phyloP scores from a whole-genome alignment of 164 flowering plant genomes.

The Sextonia rubra region DNA sequence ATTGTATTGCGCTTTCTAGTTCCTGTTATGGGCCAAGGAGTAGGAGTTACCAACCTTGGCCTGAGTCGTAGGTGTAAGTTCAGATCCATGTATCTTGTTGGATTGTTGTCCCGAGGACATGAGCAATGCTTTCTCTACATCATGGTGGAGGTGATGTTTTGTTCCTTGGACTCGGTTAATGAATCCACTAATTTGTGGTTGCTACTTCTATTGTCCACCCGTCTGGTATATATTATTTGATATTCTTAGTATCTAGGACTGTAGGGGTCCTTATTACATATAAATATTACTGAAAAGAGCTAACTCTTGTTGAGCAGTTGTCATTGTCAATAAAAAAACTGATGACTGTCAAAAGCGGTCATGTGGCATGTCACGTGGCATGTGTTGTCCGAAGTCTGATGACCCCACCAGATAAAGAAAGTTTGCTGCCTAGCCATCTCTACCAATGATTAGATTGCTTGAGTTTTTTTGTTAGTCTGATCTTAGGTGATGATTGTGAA shows the following conservation, averaged over 20 bases:
- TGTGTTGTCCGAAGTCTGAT: no score
- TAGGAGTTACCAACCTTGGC: neutral
- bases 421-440: no score
- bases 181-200: neutral
- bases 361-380: no score
- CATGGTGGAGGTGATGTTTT: neutral
- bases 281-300: no score
- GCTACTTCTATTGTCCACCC: neutral
- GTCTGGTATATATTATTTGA: neutral
- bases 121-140: neutral
- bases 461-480: no score
- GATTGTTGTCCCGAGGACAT: neutral
- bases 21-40: slow-evolving; percentile 4
- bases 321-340: no score
- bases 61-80: neutral
- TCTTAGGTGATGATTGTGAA: no score
- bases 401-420: no score
- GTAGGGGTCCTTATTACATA: no score
- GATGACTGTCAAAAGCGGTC: no score
- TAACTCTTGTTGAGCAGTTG: no score
- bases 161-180: neutral
- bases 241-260: neutral
- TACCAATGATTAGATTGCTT: no score
- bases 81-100: neutral
- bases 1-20: neutral